phyloP scores from a whole-genome alignment of 306 rosid species.

The Castanea mollissima region DNA sequence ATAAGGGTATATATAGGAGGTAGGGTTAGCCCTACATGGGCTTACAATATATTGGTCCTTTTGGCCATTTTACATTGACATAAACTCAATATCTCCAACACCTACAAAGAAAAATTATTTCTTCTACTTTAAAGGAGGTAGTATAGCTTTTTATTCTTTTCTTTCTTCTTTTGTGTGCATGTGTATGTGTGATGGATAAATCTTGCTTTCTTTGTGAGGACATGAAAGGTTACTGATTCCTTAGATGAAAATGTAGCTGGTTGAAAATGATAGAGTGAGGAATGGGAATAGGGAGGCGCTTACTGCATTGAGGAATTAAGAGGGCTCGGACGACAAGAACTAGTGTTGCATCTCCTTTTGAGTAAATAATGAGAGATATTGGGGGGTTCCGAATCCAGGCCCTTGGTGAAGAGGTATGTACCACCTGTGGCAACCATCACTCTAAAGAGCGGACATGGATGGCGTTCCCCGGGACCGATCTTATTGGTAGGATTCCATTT shows the following conservation, averaged over 20 bases:
- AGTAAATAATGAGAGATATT: slow-evolving; percentile 77
- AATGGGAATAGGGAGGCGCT: slow-evolving; percentile 91
- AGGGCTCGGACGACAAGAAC: slow-evolving; percentile 77
- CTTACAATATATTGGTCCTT: too few relatives aligned
- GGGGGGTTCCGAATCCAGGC: slow-evolving; percentile 48
- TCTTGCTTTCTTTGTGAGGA: not conserved
- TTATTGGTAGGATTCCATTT: slow-evolving; percentile 79
- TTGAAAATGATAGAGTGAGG: slow-evolving; percentile 83
- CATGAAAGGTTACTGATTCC: slow-evolving; percentile 8
- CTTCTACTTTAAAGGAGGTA: too few relatives aligned
- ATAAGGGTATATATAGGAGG: too few relatives aligned
- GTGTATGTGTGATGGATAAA: too few relatives aligned
- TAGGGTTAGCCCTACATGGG: too few relatives aligned
- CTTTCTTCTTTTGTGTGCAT: not conserved
- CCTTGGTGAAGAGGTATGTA: slow-evolving; percentile 87
- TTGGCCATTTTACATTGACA: too few relatives aligned
- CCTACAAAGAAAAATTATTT: too few relatives aligned
- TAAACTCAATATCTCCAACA: too few relatives aligned
- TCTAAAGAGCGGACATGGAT: slow-evolving; percentile 68
- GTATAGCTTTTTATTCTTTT: not conserved
- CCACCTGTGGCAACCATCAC: slow-evolving; percentile 81
- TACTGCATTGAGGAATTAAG: slow-evolving; percentile 64
- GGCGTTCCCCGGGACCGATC: slow-evolving; percentile 79
- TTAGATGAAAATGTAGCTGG: slow-evolving; percentile 42
- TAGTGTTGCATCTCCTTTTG: slow-evolving; percentile 79